Base-by-base conservation (phyloP, 768 basidiomycete genomes). In the Pisolithus tinctorius region DNA sequence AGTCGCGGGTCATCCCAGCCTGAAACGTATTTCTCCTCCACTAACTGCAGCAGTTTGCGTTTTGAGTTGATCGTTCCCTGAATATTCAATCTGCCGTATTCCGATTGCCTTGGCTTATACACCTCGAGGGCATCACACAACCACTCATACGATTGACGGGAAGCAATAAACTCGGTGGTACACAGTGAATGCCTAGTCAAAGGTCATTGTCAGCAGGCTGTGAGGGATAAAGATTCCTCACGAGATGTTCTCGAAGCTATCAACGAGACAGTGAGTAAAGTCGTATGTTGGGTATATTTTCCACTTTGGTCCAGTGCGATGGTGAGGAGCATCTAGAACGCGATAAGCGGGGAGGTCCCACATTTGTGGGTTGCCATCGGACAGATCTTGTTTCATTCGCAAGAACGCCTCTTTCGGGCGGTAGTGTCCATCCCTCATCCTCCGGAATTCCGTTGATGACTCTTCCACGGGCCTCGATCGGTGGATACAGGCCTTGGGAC, bases 211-310 rank as follows among this genome's bases (percentile, higher is more conserved):
- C 43, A 30, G 26, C 14, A 16, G 16, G 27, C 23, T 16, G 16
- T 48, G 39, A 17, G 36, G 17, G 16, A 11, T 34, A 31, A 7
- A 45, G 47, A 39, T 5, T 16, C 82, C 94, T 67, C 62, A 97
- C 96, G 94, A 91, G 56, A 99, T 97, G 66, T 98, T 96, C 69
- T 99, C 96, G 64, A 99, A 88, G 62, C 94, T 97, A 79, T 99
- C 96, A 49, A 91, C 89, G 49, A 99, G 72, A 70, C 96, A 98
- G 72, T 99, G 96, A 0, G 96, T 96, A 66, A 95, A 98, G 66
- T 99, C 96, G 65, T 99, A 99, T 0, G 94, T 97, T 2, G 95
- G 95, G 68, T 99, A 99, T 54, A 99, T 92, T 63, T 80, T 89
- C 96, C 96, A 99, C 62, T 86, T 88, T 66, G 86, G 83, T 9